Conservation (phyloP, 78 protist genomes). For the Chrysochromulina tobinii region DNA sequence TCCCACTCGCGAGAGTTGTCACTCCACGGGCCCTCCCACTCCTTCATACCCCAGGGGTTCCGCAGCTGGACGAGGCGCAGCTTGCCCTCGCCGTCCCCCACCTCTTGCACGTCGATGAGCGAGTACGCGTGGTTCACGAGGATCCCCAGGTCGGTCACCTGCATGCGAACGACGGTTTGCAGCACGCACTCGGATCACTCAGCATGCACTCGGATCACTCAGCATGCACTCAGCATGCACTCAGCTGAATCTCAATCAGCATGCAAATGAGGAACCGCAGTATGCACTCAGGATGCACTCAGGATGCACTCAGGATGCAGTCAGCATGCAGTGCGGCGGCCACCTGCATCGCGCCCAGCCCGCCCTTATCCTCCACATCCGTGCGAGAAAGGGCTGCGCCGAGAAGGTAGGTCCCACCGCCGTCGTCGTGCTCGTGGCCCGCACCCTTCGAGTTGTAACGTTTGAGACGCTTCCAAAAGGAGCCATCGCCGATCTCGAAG, state of each 20-base stretch:
- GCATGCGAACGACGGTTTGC: no score
- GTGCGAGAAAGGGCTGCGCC: neutral
- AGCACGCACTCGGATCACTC: no score
- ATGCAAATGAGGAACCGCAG: no score
- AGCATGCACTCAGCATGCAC: no score
- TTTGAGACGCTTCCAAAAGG: neutral
- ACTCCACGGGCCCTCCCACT: slow-evolving; percentile 26
- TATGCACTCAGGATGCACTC: no score
- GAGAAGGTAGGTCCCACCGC: neutral
- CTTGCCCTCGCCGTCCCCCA: neutral
- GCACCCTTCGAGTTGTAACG: neutral
- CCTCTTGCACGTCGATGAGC: neutral
- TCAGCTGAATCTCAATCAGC: no score
- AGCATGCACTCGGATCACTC: no score
- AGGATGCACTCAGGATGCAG: no score
- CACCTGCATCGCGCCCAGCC: neutral
- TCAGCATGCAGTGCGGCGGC: no score
- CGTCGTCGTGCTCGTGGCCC: no score
- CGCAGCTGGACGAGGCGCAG: neutral
- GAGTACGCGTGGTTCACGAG: slow-evolving; percentile 28
- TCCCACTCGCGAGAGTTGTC: neutral
- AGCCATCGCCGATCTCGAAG: neutral
- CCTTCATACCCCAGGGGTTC: slow-evolving; percentile 37
- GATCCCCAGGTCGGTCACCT: neutral
- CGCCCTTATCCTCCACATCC: neutral